Evolutionary conservation across 257 asterid genomes (phyloP), one percentile per base, ranked within the genome.

Genomic region (Solanum pimpinellifolium): DNA sequence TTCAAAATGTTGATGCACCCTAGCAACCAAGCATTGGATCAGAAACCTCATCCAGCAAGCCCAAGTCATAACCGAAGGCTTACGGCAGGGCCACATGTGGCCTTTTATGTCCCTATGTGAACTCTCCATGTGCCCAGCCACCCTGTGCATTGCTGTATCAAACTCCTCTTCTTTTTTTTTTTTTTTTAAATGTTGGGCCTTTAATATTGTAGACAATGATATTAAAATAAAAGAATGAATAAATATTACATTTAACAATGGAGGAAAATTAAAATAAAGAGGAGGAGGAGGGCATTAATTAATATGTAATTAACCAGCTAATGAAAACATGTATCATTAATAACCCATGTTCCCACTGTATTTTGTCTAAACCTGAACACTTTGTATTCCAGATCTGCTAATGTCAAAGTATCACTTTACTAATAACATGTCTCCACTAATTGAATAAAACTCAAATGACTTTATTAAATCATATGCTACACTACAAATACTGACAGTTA

Each of bases 91-190:
- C 78, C 86, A 66, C 82, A 80, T 80, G 86, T 83, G 78, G 66
- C 65, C 46, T 44, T 33, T 85, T 47, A n/a, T 85, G 82, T 85
- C 69, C 83, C 82, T 66, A 27, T 69, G 42, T 85, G 41, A 85
- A 85, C 27, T 46, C 83, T 46, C 89, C 89, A 87, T 87, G 89
- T 87, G 89, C 29, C 80, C 31, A 66, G 69, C 44, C 76, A 87
- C 86, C 66, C 89, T 83, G 85, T 47, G 33, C 60, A 66, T 87
- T 47, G 86, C 86, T 87, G 86, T 87, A 81, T 60, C n/a, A 69
- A 52, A 52, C 44, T 35, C n/a, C 37, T 18, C 20, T 86, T 52
- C 3, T 1, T 46, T 2, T 0, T 47, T 4, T 11, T 4, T 41
- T 33, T 3, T 33, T 35, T 35, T 5, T 5, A 1, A 37, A 37